Conservation (phyloP, 2,329 filamentous ascomycete species). For the Fusarium dimerum region DNA sequence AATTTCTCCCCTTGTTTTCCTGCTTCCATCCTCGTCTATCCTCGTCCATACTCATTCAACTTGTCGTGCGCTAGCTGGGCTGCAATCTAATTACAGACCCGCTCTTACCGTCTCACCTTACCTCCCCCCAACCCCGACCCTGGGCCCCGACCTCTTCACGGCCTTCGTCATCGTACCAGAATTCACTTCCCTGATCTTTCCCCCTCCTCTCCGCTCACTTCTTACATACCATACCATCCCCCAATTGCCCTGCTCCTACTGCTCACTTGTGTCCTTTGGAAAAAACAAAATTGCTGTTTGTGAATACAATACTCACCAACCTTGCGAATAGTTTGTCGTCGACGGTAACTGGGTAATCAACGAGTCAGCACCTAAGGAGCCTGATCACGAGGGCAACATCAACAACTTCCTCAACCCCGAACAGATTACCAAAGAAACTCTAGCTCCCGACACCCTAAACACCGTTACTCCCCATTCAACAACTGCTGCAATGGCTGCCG, state of each 20-base stretch:
- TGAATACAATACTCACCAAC: slow-evolving; percentile 25
- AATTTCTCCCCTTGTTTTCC: slow-evolving; percentile 13
- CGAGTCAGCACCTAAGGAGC: slow-evolving; percentile 76
- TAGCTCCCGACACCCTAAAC: slow-evolving; percentile 58
- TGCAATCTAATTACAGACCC: slow-evolving; percentile 23
- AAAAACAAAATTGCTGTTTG: slow-evolving; percentile 1
- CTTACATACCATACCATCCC: background rate
- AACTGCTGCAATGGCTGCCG: slow-evolving; percentile 65
- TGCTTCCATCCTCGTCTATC: background rate
- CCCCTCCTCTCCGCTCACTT: slow-evolving; percentile 6
- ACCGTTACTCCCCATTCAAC: slow-evolving; percentile 70
- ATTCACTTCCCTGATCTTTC: slow-evolving; percentile 19
- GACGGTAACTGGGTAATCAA: slow-evolving; percentile 90
- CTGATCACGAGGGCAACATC: slow-evolving; percentile 78
- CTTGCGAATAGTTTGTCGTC: slow-evolving; percentile 76
- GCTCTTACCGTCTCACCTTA: slow-evolving; percentile 14
- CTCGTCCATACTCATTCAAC: background rate
- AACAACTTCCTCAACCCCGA: slow-evolving; percentile 89
- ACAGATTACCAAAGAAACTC: slow-evolving; percentile 57
- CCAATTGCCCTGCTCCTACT: slow-evolving; percentile 22
- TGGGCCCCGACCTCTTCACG: background rate
- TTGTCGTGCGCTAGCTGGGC: slow-evolving; percentile 24
- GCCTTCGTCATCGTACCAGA: slow-evolving; percentile 23
- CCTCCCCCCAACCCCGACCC: slow-evolving; percentile 2
- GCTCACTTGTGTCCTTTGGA: slow-evolving; percentile 7